Percentiles rank a stretch among this genome's conserved stretches.
These are phyloP conservation scores for Gloeophyllum trabeum DNA, from an alignment of 768 basidiomycete genomes.

Conservation along the genomic window DNA sequence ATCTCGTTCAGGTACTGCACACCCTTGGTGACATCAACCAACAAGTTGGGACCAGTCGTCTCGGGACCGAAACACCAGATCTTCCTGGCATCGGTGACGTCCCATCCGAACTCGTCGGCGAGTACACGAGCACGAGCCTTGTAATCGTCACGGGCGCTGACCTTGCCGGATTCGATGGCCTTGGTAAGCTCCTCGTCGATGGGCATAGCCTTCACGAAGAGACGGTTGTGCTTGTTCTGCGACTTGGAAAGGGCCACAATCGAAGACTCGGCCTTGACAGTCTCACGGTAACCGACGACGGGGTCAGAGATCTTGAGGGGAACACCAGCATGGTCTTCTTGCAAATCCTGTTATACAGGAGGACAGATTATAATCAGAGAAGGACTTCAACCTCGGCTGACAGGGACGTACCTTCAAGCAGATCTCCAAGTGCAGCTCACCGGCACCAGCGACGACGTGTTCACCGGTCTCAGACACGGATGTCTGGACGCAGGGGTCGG, in stretches of 20 bases:
- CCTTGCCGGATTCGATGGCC: slow-evolving; percentile 81
- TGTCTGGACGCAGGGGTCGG: slow-evolving; percentile 97
- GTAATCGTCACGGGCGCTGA: slow-evolving; percentile 93
- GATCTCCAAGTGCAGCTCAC: slow-evolving; percentile 98
- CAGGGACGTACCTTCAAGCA: slow-evolving; percentile 73
- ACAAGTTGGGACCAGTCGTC: slow-evolving; percentile 90
- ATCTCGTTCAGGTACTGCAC: slow-evolving; percentile 99
- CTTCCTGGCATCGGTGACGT: slow-evolving; percentile 98
- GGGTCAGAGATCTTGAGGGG: slow-evolving; percentile 97
- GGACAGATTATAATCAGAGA: no score
- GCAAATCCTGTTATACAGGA: slow-evolving; percentile 75
- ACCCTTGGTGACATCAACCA: slow-evolving; percentile 98
- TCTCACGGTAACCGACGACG: slow-evolving; percentile 97
- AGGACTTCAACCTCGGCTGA: neutral
- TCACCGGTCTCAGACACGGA: slow-evolving; percentile 89
- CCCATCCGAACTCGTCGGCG: slow-evolving; percentile 96
- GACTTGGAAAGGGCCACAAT: slow-evolving; percentile 98
- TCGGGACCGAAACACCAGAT: slow-evolving; percentile 99
- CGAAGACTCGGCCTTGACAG: slow-evolving; percentile 89
- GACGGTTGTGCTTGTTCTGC: slow-evolving; percentile 99
- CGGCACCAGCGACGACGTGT: slow-evolving; percentile 98
- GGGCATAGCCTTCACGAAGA: slow-evolving; percentile 89
- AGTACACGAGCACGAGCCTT: slow-evolving; percentile 91
- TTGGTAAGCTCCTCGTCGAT: slow-evolving; percentile 89
- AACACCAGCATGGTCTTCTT: slow-evolving; percentile 99